phyloP scores from a whole-genome alignment of 495 filamentous ascomycete genomes.

The Aspergillus asperescens region DNA sequence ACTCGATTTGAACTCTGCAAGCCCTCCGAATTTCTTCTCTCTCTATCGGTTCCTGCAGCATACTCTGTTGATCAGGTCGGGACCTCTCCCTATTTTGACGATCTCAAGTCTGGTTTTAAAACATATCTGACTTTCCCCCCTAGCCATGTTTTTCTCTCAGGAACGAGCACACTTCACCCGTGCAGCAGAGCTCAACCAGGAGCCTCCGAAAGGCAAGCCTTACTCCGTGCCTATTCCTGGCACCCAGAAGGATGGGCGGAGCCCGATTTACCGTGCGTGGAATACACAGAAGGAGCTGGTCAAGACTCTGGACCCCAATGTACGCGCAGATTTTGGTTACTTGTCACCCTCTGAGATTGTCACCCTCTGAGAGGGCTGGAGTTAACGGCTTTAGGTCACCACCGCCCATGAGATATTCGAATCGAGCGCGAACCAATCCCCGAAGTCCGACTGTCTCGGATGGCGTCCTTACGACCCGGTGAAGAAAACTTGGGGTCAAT shows the following conservation, averaged over 20 bases:
- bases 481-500: conserved; percentile 72
- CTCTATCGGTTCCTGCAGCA: neutral
- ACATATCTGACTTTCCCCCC: too few species aligned
- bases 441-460: conserved; percentile 65
- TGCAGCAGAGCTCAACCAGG: conserved; percentile 37
- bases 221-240: conserved; percentile 65
- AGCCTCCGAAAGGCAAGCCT: conserved; percentile 42
- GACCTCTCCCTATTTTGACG: neutral
- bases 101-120: too few species aligned
- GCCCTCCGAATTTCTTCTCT: neutral
- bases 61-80: neutral
- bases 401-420: conserved; percentile 84
- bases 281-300: conserved; percentile 65
- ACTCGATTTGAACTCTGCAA: neutral
- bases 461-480: conserved; percentile 70
- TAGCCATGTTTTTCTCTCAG: conserved; percentile 39
- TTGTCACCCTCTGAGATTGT: neutral
- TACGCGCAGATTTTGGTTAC: conserved; percentile 26
- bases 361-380: neutral
- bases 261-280: conserved; percentile 78
- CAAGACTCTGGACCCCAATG: conserved; percentile 66
- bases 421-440: conserved; percentile 54
- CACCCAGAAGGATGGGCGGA: conserved; percentile 65
- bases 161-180: conserved; percentile 36
- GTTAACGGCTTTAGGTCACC: conserved; percentile 38